Conservation (phyloP, 176 grass and related monocot species). For the Avena sativa region DNA sequence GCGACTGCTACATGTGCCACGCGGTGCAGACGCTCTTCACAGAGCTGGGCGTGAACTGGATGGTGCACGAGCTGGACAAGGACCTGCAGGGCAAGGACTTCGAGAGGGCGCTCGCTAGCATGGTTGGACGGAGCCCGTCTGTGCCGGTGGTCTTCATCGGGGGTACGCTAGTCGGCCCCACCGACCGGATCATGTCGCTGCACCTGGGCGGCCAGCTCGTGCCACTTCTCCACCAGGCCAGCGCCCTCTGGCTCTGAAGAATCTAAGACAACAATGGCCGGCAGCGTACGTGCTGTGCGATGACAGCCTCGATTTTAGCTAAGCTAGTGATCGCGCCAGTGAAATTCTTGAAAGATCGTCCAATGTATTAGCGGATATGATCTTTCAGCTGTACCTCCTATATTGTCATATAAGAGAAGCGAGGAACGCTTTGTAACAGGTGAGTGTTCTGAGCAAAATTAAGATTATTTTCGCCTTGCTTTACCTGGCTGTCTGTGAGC, state of each 20-base stretch:
- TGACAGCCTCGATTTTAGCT: neutral
- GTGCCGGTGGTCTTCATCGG: conserved; percentile 64
- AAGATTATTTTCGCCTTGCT: neutral
- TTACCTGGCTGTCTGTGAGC: neutral
- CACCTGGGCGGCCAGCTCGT: conserved; percentile 64
- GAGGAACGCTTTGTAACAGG: no score
- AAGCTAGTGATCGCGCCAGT: neutral
- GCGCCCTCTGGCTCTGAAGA: conserved; percentile 59
- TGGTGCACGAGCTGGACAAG: conserved; percentile 58
- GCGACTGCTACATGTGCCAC: conserved; percentile 45
- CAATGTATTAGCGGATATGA: neutral
- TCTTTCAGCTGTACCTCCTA: neutral
- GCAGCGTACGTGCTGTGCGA: neutral
- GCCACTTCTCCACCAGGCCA: conserved; percentile 57
- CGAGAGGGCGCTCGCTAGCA: conserved; percentile 48
- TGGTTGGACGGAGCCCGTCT: conserved; percentile 57
- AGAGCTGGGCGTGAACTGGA: conserved; percentile 50
- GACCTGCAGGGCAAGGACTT: conserved; percentile 50
- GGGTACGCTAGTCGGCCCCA: conserved; percentile 58
- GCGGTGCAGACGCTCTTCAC: conserved; percentile 57
- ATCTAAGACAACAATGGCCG: neutral
- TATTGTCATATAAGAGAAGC: no score
- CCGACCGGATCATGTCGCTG: conserved; percentile 57
- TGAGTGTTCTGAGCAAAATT: neutral
- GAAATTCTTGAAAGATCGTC: neutral